Conservation (phyloP, 139 green algal species). For the Chlamydomonas sp. region DNA sequence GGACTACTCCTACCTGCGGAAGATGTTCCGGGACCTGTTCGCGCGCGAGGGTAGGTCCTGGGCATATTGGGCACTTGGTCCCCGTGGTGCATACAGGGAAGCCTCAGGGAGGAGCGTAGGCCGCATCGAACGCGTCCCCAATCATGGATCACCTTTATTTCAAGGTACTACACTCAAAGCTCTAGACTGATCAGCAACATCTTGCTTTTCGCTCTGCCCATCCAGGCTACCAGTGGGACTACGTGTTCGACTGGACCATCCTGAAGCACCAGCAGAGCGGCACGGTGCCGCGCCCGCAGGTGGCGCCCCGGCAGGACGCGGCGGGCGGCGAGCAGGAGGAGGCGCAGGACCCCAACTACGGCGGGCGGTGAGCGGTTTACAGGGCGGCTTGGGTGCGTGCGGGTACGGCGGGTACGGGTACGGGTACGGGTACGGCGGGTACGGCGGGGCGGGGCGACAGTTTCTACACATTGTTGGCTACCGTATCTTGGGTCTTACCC, state of each 20-base stretch:
- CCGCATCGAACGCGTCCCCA: no score
- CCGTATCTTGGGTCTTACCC: no score
- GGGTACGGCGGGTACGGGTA: no score
- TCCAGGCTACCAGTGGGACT: constrained; percentile 98
- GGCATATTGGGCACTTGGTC: background rate
- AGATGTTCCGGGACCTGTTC: constrained; percentile 99
- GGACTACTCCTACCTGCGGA: constrained; percentile 98
- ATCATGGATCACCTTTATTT: background rate
- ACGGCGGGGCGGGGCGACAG: no score
- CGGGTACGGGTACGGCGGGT: no score
- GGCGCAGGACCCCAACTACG: constrained; percentile 16
- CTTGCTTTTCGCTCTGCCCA: background rate
- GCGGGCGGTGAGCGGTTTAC: background rate
- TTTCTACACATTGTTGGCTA: no score
- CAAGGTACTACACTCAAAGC: background rate
- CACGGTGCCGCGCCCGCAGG: background rate
- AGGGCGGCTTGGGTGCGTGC: no score
- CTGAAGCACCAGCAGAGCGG: constrained; percentile 91
- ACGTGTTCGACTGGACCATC: constrained; percentile 99
- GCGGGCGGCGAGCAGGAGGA: constrained; percentile 1
- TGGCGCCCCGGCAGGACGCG: background rate
- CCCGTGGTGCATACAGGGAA: background rate
- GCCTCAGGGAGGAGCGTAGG: background rate
- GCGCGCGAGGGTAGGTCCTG: constrained; percentile 83
- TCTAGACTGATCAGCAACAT: background rate